Base-by-base conservation (phyloP, 371 early-diverging fungal genomes). In the Rhizomucor miehei region DNA sequence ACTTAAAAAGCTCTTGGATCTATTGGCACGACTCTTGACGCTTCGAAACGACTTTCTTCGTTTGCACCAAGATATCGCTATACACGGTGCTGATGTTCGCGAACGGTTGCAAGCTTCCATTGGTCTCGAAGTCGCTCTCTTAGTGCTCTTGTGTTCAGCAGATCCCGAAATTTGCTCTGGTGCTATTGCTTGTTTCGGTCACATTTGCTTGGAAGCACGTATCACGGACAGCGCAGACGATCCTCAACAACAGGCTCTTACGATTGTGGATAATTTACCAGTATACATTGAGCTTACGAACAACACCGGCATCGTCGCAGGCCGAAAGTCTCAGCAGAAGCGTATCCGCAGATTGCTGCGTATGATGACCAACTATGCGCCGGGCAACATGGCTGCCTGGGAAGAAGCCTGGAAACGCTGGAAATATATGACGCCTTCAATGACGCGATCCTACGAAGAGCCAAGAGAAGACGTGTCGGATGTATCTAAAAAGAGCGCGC, bases 381-480 rank as follows among this genome's bases (percentile, higher is more conserved):
- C 87, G 5, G 91, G 92, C 12, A 90, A 87, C 54, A 62, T 91
- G 47, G 88, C 86, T 6, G 93, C 91, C 0, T 92, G 92, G 91
- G 92, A 92, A 60, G 93, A 94, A 61, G 84, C 87, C 0, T 92
- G 87, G 57, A 79, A 82, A 46, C 77, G 90, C 29, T 94, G 94
- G 93, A 84, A 80, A 60, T 73, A 71, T 20, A 72, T 85, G 51
- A 85, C 77, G 9, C 73, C 72, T 10, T 57, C 75, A n/a, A 77
- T 86, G 61, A 69, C 79, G 3, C 65, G 68, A 11, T 64, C 76
- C 1, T 49, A 69, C 2, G 85, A 85, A 23, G 79, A 80, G 14
- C 46, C 36, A 2, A 54, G 36, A 34, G 73, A 72, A 14, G 79
- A 78, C 8, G 17, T 45, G 3, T 37, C 45, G 37, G 78, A 71